Conservation (phyloP, 108 stramenopile species). For the Skeletonema marinoi region DNA sequence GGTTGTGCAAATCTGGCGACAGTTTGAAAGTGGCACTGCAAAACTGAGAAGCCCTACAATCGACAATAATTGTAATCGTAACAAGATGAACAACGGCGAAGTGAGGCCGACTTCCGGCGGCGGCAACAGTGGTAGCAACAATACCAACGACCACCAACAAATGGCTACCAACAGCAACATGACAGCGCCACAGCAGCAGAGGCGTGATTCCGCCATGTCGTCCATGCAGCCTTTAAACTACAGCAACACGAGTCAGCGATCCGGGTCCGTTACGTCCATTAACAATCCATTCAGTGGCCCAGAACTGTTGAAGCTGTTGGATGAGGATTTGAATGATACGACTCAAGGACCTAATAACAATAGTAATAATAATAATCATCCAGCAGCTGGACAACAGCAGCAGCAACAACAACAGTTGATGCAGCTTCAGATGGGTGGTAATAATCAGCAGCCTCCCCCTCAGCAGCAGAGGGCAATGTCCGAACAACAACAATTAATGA, state of each 20-base stretch:
- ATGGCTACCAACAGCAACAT: background rate
- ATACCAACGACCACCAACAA: no score
- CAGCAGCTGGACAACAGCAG: constrained; percentile 13
- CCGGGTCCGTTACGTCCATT: constrained; percentile 8
- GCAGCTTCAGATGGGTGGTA: background rate
- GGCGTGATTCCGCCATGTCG: background rate
- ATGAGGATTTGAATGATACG: constrained; percentile 7
- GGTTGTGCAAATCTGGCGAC: no score
- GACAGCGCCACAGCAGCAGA: background rate
- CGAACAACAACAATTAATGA: constrained; percentile 23
- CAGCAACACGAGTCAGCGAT: background rate
- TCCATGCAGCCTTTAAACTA: background rate
- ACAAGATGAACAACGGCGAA: background rate
- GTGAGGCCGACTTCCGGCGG: background rate
- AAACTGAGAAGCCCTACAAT: no score
- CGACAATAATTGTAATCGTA: no score
- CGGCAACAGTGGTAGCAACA: no score
- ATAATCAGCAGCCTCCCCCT: constrained; percentile 1
- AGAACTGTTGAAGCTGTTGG: constrained; percentile 27
- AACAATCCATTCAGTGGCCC: constrained; percentile 31
- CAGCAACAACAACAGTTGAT: background rate
- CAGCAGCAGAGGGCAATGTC: background rate
- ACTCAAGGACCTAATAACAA: background rate
- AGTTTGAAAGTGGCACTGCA: no score
- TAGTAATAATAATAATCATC: background rate